A percentile compares a stretch with the other conserved stretches of the same genome.
Conservation (phyloP, 805 yeast genomes). For the Zygosaccharomyces bailii region DNA sequence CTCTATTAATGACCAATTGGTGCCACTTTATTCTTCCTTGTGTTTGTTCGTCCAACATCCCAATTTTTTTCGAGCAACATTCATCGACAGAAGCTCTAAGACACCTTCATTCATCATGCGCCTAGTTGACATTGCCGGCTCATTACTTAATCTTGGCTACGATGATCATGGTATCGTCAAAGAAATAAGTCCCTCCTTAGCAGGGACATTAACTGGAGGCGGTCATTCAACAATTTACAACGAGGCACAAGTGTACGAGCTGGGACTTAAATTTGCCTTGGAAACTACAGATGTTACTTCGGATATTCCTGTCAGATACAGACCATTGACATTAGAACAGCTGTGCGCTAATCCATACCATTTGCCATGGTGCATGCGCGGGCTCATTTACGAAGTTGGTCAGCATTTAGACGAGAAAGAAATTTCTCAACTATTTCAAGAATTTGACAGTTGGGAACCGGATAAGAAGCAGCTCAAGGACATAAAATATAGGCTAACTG, state of each 20-base stretch:
- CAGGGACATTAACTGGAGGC: conserved; percentile 91
- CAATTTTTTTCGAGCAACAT: conserved; percentile 82
- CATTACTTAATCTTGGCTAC: conserved; percentile 68
- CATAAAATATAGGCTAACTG: conserved; percentile 73
- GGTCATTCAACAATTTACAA: conserved; percentile 91
- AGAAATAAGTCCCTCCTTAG: conserved; percentile 73
- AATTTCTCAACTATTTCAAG: conserved; percentile 56
- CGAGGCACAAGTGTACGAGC: conserved; percentile 76
- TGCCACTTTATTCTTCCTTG: conserved; percentile 84
- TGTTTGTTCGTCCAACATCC: conserved; percentile 86
- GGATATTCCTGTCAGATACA: conserved; percentile 38
- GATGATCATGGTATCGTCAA: conserved; percentile 83
- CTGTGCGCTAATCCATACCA: conserved; percentile 77
- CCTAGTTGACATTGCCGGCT: conserved; percentile 69
- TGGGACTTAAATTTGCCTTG: conserved; percentile 70
- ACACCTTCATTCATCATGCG: conserved; percentile 78
- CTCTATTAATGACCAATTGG: conserved; percentile 88
- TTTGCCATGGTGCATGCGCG: conserved; percentile 90
- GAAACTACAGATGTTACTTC: conserved; percentile 63
- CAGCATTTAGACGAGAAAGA: conserved; percentile 53
- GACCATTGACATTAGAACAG: conserved; percentile 56
- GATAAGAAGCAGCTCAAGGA: conserved; percentile 78
- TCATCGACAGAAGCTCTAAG: conserved; percentile 75
- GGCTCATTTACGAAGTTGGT: conserved; percentile 65
- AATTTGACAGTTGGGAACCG: conserved; percentile 86